phyloP scores from a whole-genome alignment of 2,329 filamentous ascomycete genomes.

The Stagonosporopsis chrysanthemi region DNA sequence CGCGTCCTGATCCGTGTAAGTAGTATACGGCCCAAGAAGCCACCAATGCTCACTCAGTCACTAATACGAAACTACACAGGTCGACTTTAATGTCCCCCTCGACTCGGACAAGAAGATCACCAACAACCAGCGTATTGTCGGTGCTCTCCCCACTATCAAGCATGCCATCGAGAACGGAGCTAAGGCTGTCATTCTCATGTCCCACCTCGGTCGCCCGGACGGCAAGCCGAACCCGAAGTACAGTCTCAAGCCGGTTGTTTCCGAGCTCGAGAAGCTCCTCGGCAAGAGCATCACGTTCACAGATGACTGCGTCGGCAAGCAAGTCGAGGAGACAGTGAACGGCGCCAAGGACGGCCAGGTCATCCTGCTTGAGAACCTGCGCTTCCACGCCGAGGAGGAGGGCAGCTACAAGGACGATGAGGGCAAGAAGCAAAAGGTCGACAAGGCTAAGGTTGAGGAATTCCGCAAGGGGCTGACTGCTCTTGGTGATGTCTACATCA shows the following conservation, averaged over 20 bases:
- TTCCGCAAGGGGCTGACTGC: slow-evolving; percentile 96
- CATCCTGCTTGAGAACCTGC: slow-evolving; percentile 94
- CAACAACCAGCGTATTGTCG: slow-evolving; percentile 98
- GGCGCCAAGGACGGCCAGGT: slow-evolving; percentile 82
- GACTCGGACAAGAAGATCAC: slow-evolving; percentile 92
- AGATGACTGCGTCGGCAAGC: slow-evolving; percentile 86
- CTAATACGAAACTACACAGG: slow-evolving; percentile 61
- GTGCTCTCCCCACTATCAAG: slow-evolving; percentile 94
- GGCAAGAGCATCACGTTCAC: slow-evolving; percentile 86
- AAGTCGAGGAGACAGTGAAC: slow-evolving; percentile 89
- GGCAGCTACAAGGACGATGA: slow-evolving; percentile 92
- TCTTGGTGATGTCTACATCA: slow-evolving; percentile 95
- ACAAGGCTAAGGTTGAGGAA: slow-evolving; percentile 88
- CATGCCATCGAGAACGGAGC: slow-evolving; percentile 89
- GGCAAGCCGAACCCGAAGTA: slow-evolving; percentile 91
- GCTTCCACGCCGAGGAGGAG: slow-evolving; percentile 98
- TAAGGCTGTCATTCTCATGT: slow-evolving; percentile 96
- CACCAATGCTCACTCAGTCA: not conserved
- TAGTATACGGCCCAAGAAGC: slow-evolving; percentile 25
- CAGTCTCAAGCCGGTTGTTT: slow-evolving; percentile 89
- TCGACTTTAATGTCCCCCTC: slow-evolving; percentile 99
- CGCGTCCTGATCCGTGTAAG: slow-evolving; percentile 94
- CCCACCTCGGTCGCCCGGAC: slow-evolving; percentile 94
- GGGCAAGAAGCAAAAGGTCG: slow-evolving; percentile 97
- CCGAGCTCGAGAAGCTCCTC: slow-evolving; percentile 90